phyloP scores from a whole-genome alignment of 1,139 yeast species.

The Lodderomyces oxycetoniae region DNA sequence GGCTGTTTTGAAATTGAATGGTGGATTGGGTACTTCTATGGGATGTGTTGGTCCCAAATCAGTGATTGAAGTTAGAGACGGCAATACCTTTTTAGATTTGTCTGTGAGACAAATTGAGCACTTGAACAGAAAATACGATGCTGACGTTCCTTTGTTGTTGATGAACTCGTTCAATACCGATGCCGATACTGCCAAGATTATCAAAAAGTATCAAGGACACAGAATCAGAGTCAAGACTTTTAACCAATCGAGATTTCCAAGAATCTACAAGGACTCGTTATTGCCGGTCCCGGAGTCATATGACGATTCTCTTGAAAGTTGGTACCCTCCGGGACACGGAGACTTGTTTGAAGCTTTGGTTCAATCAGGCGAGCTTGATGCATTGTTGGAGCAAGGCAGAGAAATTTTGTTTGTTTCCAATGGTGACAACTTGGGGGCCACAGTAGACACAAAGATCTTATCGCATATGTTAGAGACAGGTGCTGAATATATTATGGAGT shows the following conservation, averaged over 20 bases:
- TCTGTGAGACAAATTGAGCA: constrained; percentile 96
- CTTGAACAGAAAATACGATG: constrained; percentile 82
- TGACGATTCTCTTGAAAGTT: constrained; percentile 72
- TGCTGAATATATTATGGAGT: constrained; percentile 95
- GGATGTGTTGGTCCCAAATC: constrained; percentile 99
- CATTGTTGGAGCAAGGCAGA: constrained; percentile 87
- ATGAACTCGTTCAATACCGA: constrained; percentile 99
- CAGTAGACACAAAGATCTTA: constrained; percentile 87
- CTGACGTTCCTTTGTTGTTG: constrained; percentile 91
- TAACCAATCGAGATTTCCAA: constrained; percentile 95
- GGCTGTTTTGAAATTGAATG: constrained; percentile 93
- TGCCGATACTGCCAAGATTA: constrained; percentile 89
- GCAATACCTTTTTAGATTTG: constrained; percentile 92
- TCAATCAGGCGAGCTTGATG: constrained; percentile 88
- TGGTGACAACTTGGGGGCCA: constrained; percentile 98
- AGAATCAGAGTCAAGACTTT: constrained; percentile 92
- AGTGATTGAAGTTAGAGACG: constrained; percentile 96
- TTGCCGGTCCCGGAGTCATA: constrained; percentile 84
- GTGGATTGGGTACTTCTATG: constrained; percentile 99
- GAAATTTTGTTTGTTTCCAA: constrained; percentile 93
- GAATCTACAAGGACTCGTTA: constrained; percentile 89
- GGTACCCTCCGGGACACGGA: constrained; percentile 99
- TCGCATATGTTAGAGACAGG: constrained; percentile 90
- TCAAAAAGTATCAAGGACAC: constrained; percentile 95
- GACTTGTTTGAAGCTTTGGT: constrained; percentile 90